Evolutionary conservation across 352 stramenopile species (phyloP), one percentile per base, ranked within the genome.

Genomic region (Albugo laibachii): DNA sequence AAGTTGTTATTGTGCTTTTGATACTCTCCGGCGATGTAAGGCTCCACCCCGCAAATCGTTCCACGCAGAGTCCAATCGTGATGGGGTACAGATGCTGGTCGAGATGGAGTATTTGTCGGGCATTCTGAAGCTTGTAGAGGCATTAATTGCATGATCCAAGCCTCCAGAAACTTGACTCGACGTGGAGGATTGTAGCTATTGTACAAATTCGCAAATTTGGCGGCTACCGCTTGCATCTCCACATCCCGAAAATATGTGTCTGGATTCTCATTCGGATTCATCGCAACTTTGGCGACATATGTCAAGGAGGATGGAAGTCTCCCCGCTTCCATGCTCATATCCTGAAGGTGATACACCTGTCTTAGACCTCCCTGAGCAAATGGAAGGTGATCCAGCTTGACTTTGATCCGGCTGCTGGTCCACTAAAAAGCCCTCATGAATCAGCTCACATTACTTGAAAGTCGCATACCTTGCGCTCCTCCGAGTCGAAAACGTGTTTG

Each of bases 1-100:
- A 72, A 83, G 56, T 85, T 85, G 58, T 85, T 85, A 49, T 85
- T 85, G 56, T 85, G 69, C 56, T 85, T 85, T 56, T 80, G 73
- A 53, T 85, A 85, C 36, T 85, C 73, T 18, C 73, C 73, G 10
- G 67, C 66, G 43, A 85, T 85, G 51, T 80, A 85, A 5, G 68
- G 73, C 41, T 85, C 73, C 21, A 85, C 73, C 8, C 73, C 73
- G 45, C 73, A 85, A 49, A 85, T 81, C 38, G 64, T 80, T 6
- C 72, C 70, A 45, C 64, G 59, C 11, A 84, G 58, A 19, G 72
- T 78, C 19, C 78, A 47, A 21, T 66, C 69, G 18, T 75, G 64
- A 8, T 56, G 49, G 10, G 58, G 43, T 4, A 65, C 57, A 11
- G 54, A 59, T 41, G 48, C 53, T 2, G 55, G 53, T 21, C 47